phyloP scores from a whole-genome alignment of 2,329 filamentous ascomycete species.

The Helicocarpus griseus region DNA sequence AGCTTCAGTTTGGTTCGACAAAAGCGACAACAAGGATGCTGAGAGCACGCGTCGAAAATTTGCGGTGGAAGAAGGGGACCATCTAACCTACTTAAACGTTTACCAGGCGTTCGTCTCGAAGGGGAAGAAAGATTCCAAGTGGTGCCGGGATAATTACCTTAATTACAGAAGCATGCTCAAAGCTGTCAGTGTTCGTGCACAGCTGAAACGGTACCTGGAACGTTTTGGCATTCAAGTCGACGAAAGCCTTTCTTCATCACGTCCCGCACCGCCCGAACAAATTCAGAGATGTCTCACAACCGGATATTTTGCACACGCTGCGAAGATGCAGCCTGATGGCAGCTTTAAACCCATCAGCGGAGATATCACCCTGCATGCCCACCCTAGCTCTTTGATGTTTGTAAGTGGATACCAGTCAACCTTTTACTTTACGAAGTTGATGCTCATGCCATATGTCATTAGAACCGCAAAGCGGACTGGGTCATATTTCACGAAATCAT shows the following conservation, averaged over 20 bases:
- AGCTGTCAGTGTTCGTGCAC: conserved; percentile 75
- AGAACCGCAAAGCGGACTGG: conserved; percentile 90
- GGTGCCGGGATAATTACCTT: conserved; percentile 76
- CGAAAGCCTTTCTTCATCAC: conserved; percentile 41
- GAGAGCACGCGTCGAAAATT: conserved; percentile 72
- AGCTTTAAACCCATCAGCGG: conserved; percentile 80
- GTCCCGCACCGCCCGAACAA: conserved; percentile 47
- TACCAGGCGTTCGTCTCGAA: conserved; percentile 79
- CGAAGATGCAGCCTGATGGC: conserved; percentile 87
- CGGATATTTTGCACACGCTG: conserved; percentile 88
- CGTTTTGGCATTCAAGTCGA: conserved; percentile 65
- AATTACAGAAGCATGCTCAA: conserved; percentile 77
- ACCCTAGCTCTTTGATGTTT: conserved; percentile 90
- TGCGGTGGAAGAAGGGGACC: conserved; percentile 86
- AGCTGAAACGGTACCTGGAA: conserved; percentile 79
- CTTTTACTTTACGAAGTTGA: not conserved
- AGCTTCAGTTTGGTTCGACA: conserved; percentile 65
- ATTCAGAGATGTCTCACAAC: conserved; percentile 78
- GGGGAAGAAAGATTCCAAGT: conserved; percentile 72
- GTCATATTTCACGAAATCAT: conserved; percentile 90
- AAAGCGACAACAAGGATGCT: conserved; percentile 63
- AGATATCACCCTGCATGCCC: conserved; percentile 67
- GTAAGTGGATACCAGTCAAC: conserved; percentile 29
- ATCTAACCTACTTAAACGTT: conserved; percentile 85
- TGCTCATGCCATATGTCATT: not conserved